Conservation (phyloP, 352 stramenopile species). For the Salisapilia sapeloensis region DNA sequence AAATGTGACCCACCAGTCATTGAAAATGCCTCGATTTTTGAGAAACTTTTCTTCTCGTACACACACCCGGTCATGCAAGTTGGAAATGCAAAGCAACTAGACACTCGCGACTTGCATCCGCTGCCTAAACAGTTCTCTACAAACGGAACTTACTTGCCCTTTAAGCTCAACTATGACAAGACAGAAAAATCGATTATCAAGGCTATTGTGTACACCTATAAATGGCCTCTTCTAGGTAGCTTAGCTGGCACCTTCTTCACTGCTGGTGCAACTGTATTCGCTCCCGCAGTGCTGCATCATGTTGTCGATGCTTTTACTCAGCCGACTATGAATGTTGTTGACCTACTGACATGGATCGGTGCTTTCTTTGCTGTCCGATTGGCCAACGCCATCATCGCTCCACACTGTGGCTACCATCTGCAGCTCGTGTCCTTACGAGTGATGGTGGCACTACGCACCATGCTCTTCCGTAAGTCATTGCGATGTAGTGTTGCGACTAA, state of each 20-base stretch:
- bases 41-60: conserved; percentile 23
- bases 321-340: conserved; percentile 7
- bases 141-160: conserved; percentile 5
- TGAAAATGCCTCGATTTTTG: conserved; percentile 5
- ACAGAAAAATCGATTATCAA: conserved; percentile 4
- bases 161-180: conserved; percentile 7
- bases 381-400: conserved; percentile 10
- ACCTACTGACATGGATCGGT: conserved; percentile 9
- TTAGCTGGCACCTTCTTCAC: too few species aligned
- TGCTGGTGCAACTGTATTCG: conserved; percentile 8
- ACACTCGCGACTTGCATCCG: conserved; percentile 15
- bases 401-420: conserved; percentile 9
- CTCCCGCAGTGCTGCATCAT: conserved; percentile 18
- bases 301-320: conserved; percentile 14
- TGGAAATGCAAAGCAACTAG: conserved; percentile 23
- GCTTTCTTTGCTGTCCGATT: conserved; percentile 16
- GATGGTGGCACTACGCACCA: conserved; percentile 6
- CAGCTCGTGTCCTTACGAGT: conserved; percentile 11
- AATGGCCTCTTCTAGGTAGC: conserved; percentile 3
- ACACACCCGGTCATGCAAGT: conserved; percentile 15
- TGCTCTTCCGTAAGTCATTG: conserved; percentile 24
- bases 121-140: conserved; percentile 8
- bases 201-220: conserved; percentile 10
- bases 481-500: conserved; percentile 4
- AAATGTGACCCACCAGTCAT: too few species aligned